Evolutionary conservation across 1,284 basidiomycete genomes (phyloP), one percentile per base, ranked within the genome.

Genomic region (Fomitiporia mediterranea): DNA sequence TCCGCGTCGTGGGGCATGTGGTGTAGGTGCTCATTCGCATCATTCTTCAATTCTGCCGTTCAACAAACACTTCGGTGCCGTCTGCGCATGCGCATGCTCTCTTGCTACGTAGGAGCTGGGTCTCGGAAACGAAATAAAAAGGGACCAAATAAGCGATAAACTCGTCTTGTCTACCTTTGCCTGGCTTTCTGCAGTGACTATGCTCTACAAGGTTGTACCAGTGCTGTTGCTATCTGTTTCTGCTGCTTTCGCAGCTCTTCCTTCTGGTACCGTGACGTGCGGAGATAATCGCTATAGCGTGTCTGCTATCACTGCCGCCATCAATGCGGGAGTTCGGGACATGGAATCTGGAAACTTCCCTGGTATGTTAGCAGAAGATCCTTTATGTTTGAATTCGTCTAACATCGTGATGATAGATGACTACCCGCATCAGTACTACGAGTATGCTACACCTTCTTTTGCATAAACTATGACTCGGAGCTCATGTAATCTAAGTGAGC

Each of bases 241-340:
- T 19, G 17, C 30, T 13, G 63, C 61, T 13, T 32, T 58, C 21
- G 28, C 52, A 15, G 37, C 65, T 3, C 62, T 65, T 6, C 65
- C 65, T 13, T 64, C 65, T 5, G 65, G 65, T 42, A 63, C 61
- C 23, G 65, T 66, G n/a, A 66, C 64, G 15, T 66, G 65, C 54
- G 65, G 65, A 19, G 61, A 57, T 56, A 63, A 66, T 56, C 57
- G 59, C 34, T 66, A 66, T 59, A 60, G 30, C 39, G 61, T 57
- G 8, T 63, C 63, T 19, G 61, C 57, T 2, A 60, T 66, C 47
- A 58, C 55, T 27, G 63, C 64, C 47, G 65, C 65, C n/a, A 64
- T 66, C 53, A 62, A 62, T 49, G 62, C 60, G n/a, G 65, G 65
- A 23, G 55, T 64, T 25, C 51, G 61, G 37, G 62, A 65, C 44